Percentiles rank a stretch among this genome's conserved stretches.
Conservation (phyloP, 2,329 filamentous ascomycete genomes). For the Emydomyces testavorans region DNA sequence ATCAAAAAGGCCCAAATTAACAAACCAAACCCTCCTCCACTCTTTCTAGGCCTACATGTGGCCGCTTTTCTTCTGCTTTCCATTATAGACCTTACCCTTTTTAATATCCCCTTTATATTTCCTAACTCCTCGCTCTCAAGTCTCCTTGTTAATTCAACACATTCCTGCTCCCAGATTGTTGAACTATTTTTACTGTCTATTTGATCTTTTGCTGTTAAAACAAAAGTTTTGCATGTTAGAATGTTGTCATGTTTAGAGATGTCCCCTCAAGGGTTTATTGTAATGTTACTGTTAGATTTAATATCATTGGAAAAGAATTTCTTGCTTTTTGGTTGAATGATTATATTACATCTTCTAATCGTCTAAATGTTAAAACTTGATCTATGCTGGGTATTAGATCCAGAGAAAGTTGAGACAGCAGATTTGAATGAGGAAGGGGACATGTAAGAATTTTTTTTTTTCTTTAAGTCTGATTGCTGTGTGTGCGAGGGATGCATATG, state of each 20-base stretch:
- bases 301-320: too few species aligned
- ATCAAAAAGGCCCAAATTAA: too few species aligned
- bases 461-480: background rate
- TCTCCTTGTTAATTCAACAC: too few species aligned
- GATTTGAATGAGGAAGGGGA: constrained; percentile 25
- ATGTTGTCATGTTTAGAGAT: background rate
- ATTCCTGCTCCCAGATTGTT: too few species aligned
- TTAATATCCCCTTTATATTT: background rate
- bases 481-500: background rate
- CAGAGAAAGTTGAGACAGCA: too few species aligned
- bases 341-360: too few species aligned
- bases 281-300: too few species aligned
- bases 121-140: background rate
- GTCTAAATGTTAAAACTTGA: too few species aligned
- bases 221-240: constrained; percentile 2
- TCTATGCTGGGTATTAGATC: too few species aligned
- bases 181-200: too few species aligned
- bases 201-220: background rate
- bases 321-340: too few species aligned
- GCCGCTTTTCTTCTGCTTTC: background rate
- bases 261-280: background rate
- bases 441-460: background rate
- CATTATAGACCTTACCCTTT: background rate
- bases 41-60: background rate
- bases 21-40: too few species aligned